A percentile compares a stretch with the other conserved stretches of the same genome.
These are phyloP conservation scores for Neodidymelliopsis sp. DNA, from an alignment of 2,329 filamentous ascomycete species.

Conservation along the genomic window DNA sequence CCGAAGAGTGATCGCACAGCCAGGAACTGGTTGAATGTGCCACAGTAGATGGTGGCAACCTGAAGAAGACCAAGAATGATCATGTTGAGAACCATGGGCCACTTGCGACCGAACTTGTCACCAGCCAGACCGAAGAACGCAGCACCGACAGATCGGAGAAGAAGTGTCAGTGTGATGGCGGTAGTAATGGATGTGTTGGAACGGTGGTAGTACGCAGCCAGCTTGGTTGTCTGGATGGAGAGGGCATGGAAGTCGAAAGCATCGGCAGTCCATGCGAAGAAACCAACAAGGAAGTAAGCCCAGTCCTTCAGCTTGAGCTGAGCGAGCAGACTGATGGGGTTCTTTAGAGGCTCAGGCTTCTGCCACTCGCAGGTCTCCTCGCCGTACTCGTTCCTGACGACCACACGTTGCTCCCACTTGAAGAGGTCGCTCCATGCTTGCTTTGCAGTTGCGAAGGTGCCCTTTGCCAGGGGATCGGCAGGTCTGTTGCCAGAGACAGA, in stretches of 20 bases:
- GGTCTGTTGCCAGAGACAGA: constrained; percentile 52
- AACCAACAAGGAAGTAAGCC: constrained; percentile 77
- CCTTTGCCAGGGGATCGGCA: constrained; percentile 73
- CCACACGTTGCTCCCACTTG: constrained; percentile 76
- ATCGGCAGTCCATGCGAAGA: constrained; percentile 80
- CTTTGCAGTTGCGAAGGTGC: constrained; percentile 68
- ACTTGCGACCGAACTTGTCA: constrained; percentile 82
- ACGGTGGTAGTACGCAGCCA: constrained; percentile 65
- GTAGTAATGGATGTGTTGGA: constrained; percentile 75
- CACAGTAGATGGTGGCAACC: constrained; percentile 78
- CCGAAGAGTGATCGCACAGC: constrained; percentile 77
- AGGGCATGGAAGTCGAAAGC: constrained; percentile 86
- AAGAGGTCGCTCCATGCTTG: constrained; percentile 72
- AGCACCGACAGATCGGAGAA: constrained; percentile 78
- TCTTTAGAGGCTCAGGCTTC: constrained; percentile 68
- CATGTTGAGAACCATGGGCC: constrained; percentile 85
- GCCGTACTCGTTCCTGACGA: constrained; percentile 69
- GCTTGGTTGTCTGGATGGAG: constrained; percentile 77
- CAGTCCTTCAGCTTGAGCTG: constrained; percentile 72
- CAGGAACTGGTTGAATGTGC: constrained; percentile 76
- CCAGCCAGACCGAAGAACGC: constrained; percentile 78
- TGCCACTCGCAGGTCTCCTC: constrained; percentile 74
- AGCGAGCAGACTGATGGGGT: constrained; percentile 73
- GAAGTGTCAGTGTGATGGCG: constrained; percentile 77
- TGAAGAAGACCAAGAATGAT: constrained; percentile 73